phyloP scores from a whole-genome alignment of 192 early-diverging fungal genomes.

The Coemansia sp. region DNA sequence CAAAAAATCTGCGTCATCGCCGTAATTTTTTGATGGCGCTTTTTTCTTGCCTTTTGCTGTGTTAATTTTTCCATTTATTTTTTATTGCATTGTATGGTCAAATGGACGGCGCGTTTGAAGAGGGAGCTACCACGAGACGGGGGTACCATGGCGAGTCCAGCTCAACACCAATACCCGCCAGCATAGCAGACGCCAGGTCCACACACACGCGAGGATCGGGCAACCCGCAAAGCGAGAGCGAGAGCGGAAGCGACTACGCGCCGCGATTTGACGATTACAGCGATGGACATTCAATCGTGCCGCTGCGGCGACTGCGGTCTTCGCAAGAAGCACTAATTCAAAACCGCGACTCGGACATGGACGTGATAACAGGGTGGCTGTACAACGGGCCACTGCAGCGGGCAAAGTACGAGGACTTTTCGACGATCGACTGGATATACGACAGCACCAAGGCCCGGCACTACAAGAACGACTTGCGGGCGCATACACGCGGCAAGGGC shows the following conservation, averaged over 20 bases:
- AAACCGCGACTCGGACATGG: constrained; percentile 17
- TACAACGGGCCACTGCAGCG: constrained; percentile 49
- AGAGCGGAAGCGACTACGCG: constrained; percentile 3
- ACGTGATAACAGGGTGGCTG: constrained; percentile 51
- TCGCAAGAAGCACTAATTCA: constrained; percentile 42
- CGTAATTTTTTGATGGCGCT: background rate
- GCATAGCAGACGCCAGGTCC: background rate
- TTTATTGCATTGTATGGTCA: background rate
- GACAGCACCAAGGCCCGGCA: constrained; percentile 46
- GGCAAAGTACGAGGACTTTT: constrained; percentile 53
- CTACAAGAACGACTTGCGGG: constrained; percentile 24
- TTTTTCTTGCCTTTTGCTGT: no score
- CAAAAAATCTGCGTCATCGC: background rate
- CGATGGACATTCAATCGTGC: constrained; percentile 12
- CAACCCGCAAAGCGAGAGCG: background rate
- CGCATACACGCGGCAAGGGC: constrained; percentile 8
- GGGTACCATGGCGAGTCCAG: constrained; percentile 1
- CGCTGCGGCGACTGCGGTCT: constrained; percentile 28
- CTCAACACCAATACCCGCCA: background rate
- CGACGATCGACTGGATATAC: constrained; percentile 55
- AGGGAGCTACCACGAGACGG: background rate
- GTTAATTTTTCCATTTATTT: no score
- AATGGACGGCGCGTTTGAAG: background rate
- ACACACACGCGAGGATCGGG: background rate
- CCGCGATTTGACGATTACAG: constrained; percentile 19